Evolutionary conservation across 805 yeast genomes (phyloP).

Genomic region (Pichia paraexigua): DNA sequence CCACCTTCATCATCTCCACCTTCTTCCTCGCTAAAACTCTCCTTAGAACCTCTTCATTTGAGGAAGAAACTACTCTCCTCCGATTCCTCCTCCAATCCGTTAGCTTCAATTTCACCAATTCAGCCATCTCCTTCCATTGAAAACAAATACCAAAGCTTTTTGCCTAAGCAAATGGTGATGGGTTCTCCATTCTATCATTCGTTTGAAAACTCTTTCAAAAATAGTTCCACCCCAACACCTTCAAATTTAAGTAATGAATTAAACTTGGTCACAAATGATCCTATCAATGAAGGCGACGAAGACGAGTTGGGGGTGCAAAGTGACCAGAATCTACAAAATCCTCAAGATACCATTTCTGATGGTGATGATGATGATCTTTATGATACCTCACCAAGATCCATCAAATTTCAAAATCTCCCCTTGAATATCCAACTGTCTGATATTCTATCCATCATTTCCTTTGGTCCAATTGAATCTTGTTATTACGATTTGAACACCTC

Average conservation of each 20-base stretch:
- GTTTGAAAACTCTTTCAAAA: neutral
- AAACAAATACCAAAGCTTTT: conserved; percentile 35
- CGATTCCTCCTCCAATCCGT: neutral
- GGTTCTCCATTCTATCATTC: conserved; percentile 50
- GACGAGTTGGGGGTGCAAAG: too few relatives aligned
- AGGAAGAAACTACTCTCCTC: neutral
- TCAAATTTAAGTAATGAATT: neutral
- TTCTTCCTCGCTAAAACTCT: neutral
- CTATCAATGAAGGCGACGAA: too few relatives aligned
- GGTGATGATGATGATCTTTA: neutral
- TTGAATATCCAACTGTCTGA: conserved; percentile 15
- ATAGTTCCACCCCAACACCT: neutral
- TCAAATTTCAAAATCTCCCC: conserved; percentile 16
- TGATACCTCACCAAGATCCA: conserved; percentile 13
- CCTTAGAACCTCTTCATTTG: neutral
- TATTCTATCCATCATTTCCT: conserved; percentile 37
- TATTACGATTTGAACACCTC: conserved; percentile 24
- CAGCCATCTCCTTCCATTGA: neutral
- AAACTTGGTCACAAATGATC: too few relatives aligned
- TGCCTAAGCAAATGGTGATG: conserved; percentile 54
- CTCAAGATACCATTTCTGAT: too few relatives aligned
- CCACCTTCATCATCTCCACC: neutral
- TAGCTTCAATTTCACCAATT: neutral
- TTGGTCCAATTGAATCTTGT: conserved; percentile 58
- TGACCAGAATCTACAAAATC: too few relatives aligned